Percentiles rank a stretch among this genome's conserved stretches.
These are phyloP conservation scores for Xerocomellus intermedius DNA, from an alignment of 768 basidiomycete genomes.

Conservation along the genomic window DNA sequence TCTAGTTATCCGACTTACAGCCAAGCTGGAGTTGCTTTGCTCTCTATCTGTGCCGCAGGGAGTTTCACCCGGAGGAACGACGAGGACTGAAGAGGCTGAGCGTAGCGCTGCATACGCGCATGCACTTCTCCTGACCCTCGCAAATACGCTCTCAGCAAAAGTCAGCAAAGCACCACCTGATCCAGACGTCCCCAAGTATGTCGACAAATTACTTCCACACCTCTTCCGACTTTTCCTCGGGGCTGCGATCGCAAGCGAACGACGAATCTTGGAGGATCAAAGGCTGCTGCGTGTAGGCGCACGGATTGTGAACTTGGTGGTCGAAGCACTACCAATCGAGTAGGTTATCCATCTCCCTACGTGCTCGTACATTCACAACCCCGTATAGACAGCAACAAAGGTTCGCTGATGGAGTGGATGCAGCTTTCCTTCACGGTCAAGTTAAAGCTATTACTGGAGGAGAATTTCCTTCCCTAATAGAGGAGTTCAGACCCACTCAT, in stretches of 20 bases:
- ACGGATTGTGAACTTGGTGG: conserved; percentile 64
- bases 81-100: conserved; percentile 45
- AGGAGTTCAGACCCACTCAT: conserved; percentile 48
- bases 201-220: conserved; percentile 70
- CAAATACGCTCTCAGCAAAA: conserved; percentile 57
- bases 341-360: conserved; percentile 41
- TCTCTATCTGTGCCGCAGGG: conserved; percentile 25
- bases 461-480: conserved; percentile 39
- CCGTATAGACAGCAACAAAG: conserved; percentile 54
- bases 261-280: conserved; percentile 36
- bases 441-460: conserved; percentile 54
- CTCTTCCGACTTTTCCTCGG: conserved; percentile 65
- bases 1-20: conserved; percentile 71
- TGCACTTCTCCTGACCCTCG: conserved; percentile 71
- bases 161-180: conserved; percentile 46
- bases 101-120: conserved; percentile 81
- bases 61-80: not conserved
- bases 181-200: conserved; percentile 75
- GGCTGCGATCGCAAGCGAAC: conserved; percentile 32
- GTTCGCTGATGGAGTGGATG: conserved; percentile 45
- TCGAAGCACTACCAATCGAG: conserved; percentile 62
- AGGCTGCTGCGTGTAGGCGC: conserved; percentile 44
- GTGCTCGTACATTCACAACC: not conserved
- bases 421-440: conserved; percentile 43
- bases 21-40: conserved; percentile 75